phyloP scores from a whole-genome alignment of 2,329 filamentous ascomycete species.

The Aureobasidium leucospermi region DNA sequence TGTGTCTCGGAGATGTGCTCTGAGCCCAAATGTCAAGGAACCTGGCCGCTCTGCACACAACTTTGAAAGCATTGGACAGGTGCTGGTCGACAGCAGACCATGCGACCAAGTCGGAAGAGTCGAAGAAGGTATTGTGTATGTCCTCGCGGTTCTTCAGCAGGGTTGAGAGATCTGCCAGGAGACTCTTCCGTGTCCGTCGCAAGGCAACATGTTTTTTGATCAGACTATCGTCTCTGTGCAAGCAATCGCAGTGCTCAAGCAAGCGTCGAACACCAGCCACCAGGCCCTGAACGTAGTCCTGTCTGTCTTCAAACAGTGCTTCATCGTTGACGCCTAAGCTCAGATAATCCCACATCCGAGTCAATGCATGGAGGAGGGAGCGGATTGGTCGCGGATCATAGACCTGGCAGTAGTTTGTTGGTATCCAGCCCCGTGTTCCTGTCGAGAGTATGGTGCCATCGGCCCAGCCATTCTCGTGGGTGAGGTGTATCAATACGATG shows the following conservation, averaged over 20 bases:
- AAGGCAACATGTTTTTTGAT: constrained; percentile 70
- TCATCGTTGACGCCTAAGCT: constrained; percentile 60
- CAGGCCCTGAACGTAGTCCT: constrained; percentile 89
- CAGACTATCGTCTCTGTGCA: constrained; percentile 71
- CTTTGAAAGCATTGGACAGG: constrained; percentile 86
- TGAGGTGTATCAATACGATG: constrained; percentile 86
- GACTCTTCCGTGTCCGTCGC: constrained; percentile 72
- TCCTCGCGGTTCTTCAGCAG: constrained; percentile 84
- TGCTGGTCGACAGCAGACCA: constrained; percentile 84
- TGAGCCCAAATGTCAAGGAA: constrained; percentile 81
- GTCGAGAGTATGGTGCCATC: constrained; percentile 85
- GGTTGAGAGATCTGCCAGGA: constrained; percentile 82
- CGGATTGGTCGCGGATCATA: constrained; percentile 87
- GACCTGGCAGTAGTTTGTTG: constrained; percentile 95
- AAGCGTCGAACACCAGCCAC: constrained; percentile 89
- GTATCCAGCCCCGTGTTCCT: constrained; percentile 86
- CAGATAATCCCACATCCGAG: constrained; percentile 88
- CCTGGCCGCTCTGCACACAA: constrained; percentile 81
- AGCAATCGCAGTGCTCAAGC: constrained; percentile 77
- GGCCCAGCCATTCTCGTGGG: constrained; percentile 97
- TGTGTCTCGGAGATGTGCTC: constrained; percentile 19
- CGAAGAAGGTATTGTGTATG: constrained; percentile 65
- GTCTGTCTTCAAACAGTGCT: constrained; percentile 72
- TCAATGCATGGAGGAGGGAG: constrained; percentile 73
- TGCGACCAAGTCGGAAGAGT: constrained; percentile 47